A percentile compares a stretch with the other conserved stretches of the same genome.
phyloP scores from a whole-genome alignment of 345 rosid species.

The Hevea brasiliensis region DNA sequence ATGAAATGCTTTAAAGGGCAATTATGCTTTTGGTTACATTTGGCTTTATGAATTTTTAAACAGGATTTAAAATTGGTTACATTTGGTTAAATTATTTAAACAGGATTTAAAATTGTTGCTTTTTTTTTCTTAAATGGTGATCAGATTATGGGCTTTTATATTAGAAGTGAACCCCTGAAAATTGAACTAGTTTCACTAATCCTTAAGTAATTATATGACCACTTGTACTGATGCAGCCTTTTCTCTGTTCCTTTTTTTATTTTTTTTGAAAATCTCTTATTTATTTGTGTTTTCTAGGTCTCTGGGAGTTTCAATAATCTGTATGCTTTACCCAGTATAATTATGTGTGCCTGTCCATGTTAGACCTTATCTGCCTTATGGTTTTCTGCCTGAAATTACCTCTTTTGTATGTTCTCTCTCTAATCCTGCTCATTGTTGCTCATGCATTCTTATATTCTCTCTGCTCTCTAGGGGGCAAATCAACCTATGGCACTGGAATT shows the following conservation, averaged over 20 bases:
- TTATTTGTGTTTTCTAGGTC: not conserved
- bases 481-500: slow-evolving; percentile 64
- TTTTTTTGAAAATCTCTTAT: not conserved
- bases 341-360: not conserved
- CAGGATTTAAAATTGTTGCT: not conserved
- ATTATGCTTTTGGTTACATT: not conserved
- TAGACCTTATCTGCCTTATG: not conserved
- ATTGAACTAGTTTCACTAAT: too few relatives aligned
- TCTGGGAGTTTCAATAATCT: not conserved
- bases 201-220: too few relatives aligned
- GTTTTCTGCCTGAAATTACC: not conserved
- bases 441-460: slow-evolving; percentile 10
- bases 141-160: not conserved
- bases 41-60: not conserved
- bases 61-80: too few relatives aligned
- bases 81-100: not conserved
- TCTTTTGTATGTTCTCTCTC: not conserved
- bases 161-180: too few relatives aligned
- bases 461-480: slow-evolving; percentile 64
- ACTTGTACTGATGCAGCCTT: not conserved
- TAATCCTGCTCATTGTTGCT: not conserved
- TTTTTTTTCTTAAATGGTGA: not conserved
- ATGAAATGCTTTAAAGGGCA: not conserved
- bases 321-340: too few relatives aligned
- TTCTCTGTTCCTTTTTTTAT: not conserved